These are phyloP conservation scores for Cardamine resedifolia DNA, from an alignment of 345 rosid genomes.

Conservation along the genomic window DNA sequence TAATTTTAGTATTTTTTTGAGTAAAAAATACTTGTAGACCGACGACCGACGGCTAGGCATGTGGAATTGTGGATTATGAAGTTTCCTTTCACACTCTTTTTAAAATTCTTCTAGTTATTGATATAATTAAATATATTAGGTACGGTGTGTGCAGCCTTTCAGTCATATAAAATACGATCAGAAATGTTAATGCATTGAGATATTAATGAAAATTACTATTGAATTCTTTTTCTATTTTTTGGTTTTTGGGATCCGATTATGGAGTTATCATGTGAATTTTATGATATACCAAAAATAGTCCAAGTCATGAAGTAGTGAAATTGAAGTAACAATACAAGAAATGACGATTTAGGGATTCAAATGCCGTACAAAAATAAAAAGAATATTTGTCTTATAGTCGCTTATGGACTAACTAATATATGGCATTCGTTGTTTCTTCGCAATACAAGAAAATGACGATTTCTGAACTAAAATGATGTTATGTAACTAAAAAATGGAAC, in stretches of 20 bases:
- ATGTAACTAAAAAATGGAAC: neutral
- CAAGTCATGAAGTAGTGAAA: slow-evolving; percentile 25
- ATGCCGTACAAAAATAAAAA: neutral
- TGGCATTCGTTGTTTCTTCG: neutral
- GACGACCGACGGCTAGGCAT: slow-evolving; percentile 43
- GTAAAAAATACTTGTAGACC: slow-evolving; percentile 8
- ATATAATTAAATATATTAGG: neutral
- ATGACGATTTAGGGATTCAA: neutral
- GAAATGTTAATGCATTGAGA: neutral
- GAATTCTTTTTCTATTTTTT: neutral
- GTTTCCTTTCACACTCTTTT: slow-evolving; percentile 12
- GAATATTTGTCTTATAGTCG: slow-evolving; percentile 7
- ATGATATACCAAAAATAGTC: slow-evolving; percentile 20
- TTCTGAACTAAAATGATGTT: slow-evolving; percentile 3
- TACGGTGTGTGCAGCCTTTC: slow-evolving; percentile 25
- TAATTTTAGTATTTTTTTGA: neutral
- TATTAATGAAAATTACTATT: neutral
- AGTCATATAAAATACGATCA: neutral
- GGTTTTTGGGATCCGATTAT: neutral
- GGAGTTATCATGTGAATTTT: neutral
- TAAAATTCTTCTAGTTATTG: neutral
- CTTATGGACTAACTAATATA: neutral
- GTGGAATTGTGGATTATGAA: slow-evolving; percentile 39
- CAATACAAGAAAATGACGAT: neutral
- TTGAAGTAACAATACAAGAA: neutral